These are phyloP conservation scores for Solanum verrucosum DNA, from an alignment of 257 asterid species.

Conservation along the genomic window DNA sequence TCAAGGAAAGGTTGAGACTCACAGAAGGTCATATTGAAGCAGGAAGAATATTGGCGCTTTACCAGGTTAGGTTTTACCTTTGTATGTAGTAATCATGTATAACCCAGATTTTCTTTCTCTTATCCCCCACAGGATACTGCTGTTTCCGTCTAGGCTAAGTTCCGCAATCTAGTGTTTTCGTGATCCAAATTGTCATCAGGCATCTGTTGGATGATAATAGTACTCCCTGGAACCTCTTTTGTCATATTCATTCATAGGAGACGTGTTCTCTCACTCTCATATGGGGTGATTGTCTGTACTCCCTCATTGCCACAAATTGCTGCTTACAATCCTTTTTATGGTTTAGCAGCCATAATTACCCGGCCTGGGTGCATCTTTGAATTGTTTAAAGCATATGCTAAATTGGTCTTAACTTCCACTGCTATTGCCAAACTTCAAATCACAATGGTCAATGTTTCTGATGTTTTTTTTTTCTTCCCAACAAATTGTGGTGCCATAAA, in stretches of 20 bases:
- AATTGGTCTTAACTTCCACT: not conserved
- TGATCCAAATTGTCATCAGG: not conserved
- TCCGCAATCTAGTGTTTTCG: not conserved
- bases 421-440: not conserved
- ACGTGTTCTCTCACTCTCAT: not conserved
- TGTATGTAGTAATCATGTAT: not conserved
- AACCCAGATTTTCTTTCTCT: not conserved
- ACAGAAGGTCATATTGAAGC: slow-evolving; percentile 95
- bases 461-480: not conserved
- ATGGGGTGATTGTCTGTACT: not conserved
- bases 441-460: not conserved
- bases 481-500: not conserved
- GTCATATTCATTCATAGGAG: not conserved
- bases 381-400: not conserved
- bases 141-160: not conserved
- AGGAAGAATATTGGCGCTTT: slow-evolving; percentile 70
- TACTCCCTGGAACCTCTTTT: not conserved
- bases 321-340: not conserved
- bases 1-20: slow-evolving; percentile 53
- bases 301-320: not conserved
- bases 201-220: not conserved
- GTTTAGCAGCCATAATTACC: not conserved
- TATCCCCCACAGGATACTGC: not conserved
- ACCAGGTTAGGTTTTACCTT: slow-evolving; percentile 48
- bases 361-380: not conserved